These are phyloP conservation scores for Cyanidiococcus yangmingshanensis DNA, from an alignment of 23 red algal species.

Conservation along the genomic window DNA sequence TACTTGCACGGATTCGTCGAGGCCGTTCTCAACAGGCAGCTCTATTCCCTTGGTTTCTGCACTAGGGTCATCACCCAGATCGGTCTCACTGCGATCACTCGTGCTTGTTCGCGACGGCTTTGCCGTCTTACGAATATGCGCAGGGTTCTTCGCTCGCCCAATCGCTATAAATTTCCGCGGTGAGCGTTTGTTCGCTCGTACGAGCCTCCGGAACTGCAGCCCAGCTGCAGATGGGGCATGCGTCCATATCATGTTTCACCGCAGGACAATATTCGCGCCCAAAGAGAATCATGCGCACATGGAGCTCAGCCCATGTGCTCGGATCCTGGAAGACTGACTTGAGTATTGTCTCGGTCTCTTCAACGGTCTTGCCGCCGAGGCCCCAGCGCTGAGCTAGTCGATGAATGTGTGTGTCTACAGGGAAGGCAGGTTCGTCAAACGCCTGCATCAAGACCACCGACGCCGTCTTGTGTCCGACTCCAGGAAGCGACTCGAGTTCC, in stretches of 20 bases:
- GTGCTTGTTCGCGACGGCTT: no score
- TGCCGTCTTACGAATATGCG: not conserved
- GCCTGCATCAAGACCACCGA: constrained; percentile 58
- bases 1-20: no score
- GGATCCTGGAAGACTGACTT: constrained; percentile 52
- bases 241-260: constrained; percentile 55
- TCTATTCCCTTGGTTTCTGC: no score
- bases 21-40: no score
- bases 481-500: constrained; percentile 44
- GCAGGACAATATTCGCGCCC: constrained; percentile 71
- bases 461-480: constrained; percentile 70
- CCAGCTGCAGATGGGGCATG: constrained; percentile 46
- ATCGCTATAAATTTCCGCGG: constrained; percentile 42
- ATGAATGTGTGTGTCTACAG: constrained; percentile 80
- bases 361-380: constrained; percentile 28
- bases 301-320: constrained; percentile 32
- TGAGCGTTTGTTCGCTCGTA: constrained; percentile 19
- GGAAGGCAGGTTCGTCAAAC: constrained; percentile 59
- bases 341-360: constrained; percentile 26
- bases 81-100: no score
- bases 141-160: constrained; percentile 1
- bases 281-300: constrained; percentile 63
- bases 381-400: constrained; percentile 72
- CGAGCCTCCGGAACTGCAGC: constrained; percentile 40
- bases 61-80: no score